Percentiles rank a stretch among this genome's conserved stretches.
These are phyloP conservation scores for Thuja plicata DNA, from an alignment of 83 land plant genomes.

Conservation along the genomic window DNA sequence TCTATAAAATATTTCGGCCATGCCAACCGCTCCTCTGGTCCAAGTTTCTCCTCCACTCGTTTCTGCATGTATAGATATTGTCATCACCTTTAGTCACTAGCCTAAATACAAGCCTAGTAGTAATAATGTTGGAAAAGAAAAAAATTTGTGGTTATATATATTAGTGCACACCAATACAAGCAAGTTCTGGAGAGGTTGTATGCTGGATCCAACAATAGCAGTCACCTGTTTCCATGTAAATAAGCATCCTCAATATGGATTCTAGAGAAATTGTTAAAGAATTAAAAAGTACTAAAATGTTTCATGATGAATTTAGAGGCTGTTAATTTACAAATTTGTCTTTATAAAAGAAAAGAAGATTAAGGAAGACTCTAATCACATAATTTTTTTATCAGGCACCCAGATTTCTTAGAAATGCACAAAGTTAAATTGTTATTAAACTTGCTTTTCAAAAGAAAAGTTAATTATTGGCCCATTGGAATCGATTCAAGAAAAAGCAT, in stretches of 20 bases:
- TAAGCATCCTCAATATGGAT: neutral
- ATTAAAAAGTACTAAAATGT: neutral
- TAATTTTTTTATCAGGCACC: neutral
- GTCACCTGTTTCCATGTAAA: slow-evolving; percentile 36
- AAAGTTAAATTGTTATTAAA: neutral
- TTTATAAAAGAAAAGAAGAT: neutral
- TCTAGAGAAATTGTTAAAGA: neutral
- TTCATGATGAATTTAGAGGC: neutral
- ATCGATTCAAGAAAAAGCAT: neutral
- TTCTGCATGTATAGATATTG: slow-evolving; percentile 21
- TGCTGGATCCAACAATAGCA: slow-evolving; percentile 51
- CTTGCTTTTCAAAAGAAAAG: neutral
- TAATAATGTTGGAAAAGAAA: neutral
- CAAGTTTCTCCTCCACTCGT: slow-evolving; percentile 43
- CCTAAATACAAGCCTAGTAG: neutral
- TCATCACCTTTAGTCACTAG: neutral
- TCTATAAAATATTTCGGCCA: slow-evolving; percentile 40
- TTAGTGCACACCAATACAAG: slow-evolving; percentile 27
- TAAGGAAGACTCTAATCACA: neutral
- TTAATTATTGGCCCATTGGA: neutral
- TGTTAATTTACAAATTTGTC: neutral
- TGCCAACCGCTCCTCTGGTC: slow-evolving; percentile 28
- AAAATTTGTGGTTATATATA: neutral
- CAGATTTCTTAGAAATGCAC: neutral
- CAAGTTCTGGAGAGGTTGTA: slow-evolving; percentile 55